These are phyloP conservation scores for Entelexis paramagnoliae DNA, from an alignment of 1,139 yeast genomes.

Conservation along the genomic window DNA sequence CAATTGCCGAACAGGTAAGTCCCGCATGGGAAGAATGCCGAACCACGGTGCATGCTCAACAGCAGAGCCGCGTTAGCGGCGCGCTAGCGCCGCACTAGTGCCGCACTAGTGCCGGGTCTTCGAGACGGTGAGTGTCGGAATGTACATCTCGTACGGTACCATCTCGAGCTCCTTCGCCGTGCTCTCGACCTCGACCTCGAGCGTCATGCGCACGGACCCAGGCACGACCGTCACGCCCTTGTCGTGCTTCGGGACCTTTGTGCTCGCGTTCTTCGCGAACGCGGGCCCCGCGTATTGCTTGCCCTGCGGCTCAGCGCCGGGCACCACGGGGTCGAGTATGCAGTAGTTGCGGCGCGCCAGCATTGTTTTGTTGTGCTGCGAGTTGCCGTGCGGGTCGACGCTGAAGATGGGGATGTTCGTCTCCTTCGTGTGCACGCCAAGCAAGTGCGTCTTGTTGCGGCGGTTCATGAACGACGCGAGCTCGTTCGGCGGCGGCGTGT, in stretches of 20 bases:
- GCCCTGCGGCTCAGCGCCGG: conserved; percentile 19
- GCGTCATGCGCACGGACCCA: conserved; percentile 54
- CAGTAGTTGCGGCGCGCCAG: conserved; percentile 75
- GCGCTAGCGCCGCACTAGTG: too few species aligned
- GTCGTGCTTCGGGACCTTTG: conserved; percentile 9
- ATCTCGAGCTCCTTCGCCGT: conserved; percentile 45
- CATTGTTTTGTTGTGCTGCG: conserved; percentile 43
- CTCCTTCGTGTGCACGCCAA: conserved; percentile 43
- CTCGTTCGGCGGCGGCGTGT: conserved; percentile 84
- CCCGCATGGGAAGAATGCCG: too few species aligned
- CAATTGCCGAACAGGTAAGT: too few species aligned
- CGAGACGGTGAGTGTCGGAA: conserved; percentile 42
- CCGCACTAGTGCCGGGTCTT: not conserved
- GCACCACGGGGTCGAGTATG: conserved; percentile 20
- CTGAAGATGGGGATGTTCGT: conserved; percentile 67
- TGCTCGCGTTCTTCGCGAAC: conserved; percentile 35
- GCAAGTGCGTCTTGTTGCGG: conserved; percentile 53
- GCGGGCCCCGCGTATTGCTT: conserved; percentile 22
- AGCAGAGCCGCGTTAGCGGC: too few species aligned
- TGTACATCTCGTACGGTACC: conserved; percentile 54
- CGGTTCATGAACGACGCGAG: conserved; percentile 62
- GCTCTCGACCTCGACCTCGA: conserved; percentile 61
- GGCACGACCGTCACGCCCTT: conserved; percentile 31
- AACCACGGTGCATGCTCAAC: too few species aligned
- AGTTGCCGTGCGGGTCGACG: conserved; percentile 54